Conservation (phyloP, 2,329 filamentous ascomycete genomes). For the Trichocomaceae sp. region DNA sequence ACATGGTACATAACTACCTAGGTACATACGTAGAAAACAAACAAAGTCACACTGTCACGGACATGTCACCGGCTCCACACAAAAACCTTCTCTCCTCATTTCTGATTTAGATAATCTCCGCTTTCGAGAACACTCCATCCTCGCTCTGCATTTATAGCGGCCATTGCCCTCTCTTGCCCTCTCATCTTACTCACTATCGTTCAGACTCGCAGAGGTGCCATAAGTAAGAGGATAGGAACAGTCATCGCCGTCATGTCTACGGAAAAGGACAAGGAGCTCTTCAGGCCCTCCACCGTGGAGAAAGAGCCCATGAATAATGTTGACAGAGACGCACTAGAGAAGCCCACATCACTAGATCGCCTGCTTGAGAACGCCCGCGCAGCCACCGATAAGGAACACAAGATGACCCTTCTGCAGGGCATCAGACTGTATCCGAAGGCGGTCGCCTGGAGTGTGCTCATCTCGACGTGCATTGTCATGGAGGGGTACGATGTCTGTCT, state of each 20-base stretch:
- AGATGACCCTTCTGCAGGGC: slow-evolving; percentile 68
- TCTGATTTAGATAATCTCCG: background rate
- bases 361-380: slow-evolving; percentile 37
- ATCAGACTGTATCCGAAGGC: slow-evolving; percentile 81
- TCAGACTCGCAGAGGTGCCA: too few relatives aligned
- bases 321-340: slow-evolving; percentile 8
- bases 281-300: background rate
- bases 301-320: background rate
- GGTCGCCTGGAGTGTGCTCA: slow-evolving; percentile 72
- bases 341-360: slow-evolving; percentile 24
- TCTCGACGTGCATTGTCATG: slow-evolving; percentile 89
- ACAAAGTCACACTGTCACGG: background rate
- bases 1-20: too few relatives aligned
- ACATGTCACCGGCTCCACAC: background rate
- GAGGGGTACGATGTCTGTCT: slow-evolving; percentile 80
- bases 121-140: background rate
- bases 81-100: background rate
- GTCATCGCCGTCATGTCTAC: background rate
- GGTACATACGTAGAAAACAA: too few relatives aligned
- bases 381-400: slow-evolving; percentile 46
- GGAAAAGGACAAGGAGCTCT: background rate
- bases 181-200: background rate
- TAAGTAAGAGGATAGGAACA: background rate
- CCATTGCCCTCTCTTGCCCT: background rate
- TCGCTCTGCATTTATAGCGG: background rate